phyloP scores from a whole-genome alignment of 2,329 filamentous ascomycete species.

The Penicillium sp. region DNA sequence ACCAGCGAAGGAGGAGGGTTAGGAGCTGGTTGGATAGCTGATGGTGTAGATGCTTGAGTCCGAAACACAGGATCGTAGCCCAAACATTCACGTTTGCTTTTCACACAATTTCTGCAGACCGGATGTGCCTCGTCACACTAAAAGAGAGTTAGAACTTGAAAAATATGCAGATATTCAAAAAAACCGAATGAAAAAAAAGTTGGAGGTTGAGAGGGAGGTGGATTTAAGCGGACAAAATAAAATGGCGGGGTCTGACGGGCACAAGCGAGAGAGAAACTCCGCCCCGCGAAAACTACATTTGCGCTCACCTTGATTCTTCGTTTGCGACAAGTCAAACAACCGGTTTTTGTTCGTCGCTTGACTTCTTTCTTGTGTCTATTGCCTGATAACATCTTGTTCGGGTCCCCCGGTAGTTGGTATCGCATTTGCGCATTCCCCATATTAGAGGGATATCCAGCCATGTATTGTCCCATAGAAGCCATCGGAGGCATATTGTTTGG shows the following conservation, averaged over 20 bases:
- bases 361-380: constrained; percentile 69
- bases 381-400: constrained; percentile 58
- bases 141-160: constrained; percentile 12
- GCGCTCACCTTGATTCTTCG: constrained; percentile 67
- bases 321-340: constrained; percentile 65
- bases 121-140: constrained; percentile 97
- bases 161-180: constrained; percentile 4
- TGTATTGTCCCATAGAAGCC: constrained; percentile 56
- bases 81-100: constrained; percentile 65
- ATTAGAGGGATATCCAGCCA: constrained; percentile 42
- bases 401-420: constrained; percentile 50
- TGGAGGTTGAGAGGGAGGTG: constrained; percentile 13
- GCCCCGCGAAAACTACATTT: constrained; percentile 20
- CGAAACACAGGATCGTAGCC: constrained; percentile 68
- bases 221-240: constrained; percentile 23
- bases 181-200: constrained; percentile 7
- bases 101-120: constrained; percentile 70
- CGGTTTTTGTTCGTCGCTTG: constrained; percentile 71
- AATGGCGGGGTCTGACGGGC: constrained; percentile 29
- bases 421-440: constrained; percentile 49
- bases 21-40: constrained; percentile 63
- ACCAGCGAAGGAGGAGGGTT: constrained; percentile 44
- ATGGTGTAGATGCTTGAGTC: constrained; percentile 66
- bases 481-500: constrained; percentile 48
- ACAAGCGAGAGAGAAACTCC: constrained; percentile 29